Evolutionary conservation across 2,329 filamentous ascomycete species (phyloP).

Genomic region (Colletotrichum paranaense): DNA sequence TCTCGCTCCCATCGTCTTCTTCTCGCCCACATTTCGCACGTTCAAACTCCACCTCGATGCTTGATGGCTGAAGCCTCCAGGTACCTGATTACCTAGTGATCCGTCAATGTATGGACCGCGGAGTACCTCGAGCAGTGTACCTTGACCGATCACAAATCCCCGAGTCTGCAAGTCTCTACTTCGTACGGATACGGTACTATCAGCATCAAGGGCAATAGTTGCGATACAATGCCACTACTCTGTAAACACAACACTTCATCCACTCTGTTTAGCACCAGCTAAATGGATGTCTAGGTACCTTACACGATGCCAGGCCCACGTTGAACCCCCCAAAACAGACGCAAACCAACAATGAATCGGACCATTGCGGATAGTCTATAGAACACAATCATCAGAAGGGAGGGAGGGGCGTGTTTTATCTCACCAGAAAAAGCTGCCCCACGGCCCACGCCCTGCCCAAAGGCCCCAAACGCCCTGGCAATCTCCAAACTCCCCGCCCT

Average conservation of each 20-base stretch:
- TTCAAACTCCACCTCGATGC: not conserved
- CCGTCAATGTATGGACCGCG: too few species aligned
- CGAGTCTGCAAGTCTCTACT: not conserved
- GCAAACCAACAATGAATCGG: not conserved
- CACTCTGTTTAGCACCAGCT: not conserved
- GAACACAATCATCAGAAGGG: not conserved
- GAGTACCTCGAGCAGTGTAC: not conserved
- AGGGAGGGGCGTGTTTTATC: not conserved
- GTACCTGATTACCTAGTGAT: not conserved
- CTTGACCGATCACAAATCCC: not conserved
- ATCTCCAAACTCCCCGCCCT: conserved; percentile 1
- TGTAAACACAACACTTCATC: not conserved
- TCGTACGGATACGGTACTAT: too few species aligned
- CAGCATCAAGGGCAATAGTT: not conserved
- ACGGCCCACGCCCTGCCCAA: not conserved
- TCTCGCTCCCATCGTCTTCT: not conserved
- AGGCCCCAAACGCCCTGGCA: not conserved
- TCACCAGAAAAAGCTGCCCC: not conserved
- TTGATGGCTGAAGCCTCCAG: too few species aligned
- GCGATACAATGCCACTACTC: not conserved
- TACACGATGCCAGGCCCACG: not conserved
- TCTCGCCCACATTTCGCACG: not conserved
- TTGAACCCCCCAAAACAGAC: not conserved
- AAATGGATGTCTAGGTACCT: not conserved
- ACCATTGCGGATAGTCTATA: not conserved